Conservation (phyloP, 345 rosid genomes). For the Triadica sebifera region DNA sequence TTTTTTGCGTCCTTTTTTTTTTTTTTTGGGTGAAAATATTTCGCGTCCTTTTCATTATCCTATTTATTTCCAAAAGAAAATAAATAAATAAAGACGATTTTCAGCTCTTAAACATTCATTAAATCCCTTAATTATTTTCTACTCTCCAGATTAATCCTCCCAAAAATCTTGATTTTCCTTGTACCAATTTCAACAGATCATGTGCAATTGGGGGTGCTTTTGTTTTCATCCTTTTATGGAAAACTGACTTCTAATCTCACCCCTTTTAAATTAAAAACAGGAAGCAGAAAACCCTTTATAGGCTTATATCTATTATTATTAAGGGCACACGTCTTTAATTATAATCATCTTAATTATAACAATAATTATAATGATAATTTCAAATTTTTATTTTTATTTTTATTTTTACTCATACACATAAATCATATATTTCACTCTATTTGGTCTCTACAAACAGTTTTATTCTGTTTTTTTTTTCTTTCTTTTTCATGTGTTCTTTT, state of each 20-base stretch:
- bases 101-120: not conserved
- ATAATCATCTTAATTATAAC: not conserved
- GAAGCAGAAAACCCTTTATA: not conserved
- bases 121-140: not conserved
- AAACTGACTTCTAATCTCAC: not conserved
- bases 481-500: not conserved
- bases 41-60: not conserved
- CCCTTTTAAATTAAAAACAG: not conserved
- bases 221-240: too few species aligned
- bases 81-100: not conserved
- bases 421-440: not conserved
- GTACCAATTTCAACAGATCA: too few species aligned
- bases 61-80: not conserved
- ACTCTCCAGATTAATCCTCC: not conserved
- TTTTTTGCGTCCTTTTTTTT: not conserved
- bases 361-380: not conserved
- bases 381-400: not conserved
- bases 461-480: not conserved
- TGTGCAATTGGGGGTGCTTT: too few species aligned
- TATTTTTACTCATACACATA: not conserved
- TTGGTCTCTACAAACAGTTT: not conserved
- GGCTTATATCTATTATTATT: constrained; percentile 1
- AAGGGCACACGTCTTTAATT: constrained; percentile 9
- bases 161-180: too few species aligned
- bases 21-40: too few species aligned